Evolutionary conservation across 805 yeast species (phyloP).

Genomic region (Cyberlindnera lachancei): DNA sequence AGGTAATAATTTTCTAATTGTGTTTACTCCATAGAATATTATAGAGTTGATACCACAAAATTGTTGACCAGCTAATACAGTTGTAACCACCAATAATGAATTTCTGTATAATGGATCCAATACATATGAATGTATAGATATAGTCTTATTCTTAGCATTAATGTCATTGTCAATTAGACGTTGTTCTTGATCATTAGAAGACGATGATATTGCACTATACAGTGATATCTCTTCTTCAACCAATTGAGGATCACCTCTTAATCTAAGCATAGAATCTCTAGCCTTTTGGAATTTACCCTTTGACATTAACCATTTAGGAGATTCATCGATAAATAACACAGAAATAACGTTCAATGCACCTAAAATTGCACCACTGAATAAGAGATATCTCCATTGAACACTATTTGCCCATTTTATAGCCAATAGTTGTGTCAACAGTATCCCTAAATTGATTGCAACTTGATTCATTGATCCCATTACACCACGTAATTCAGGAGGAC

Average conservation of each 20-base stretch:
- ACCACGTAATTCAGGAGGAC: slow-evolving; percentile 67
- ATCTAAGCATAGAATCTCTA: slow-evolving; percentile 24
- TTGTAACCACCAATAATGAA: slow-evolving; percentile 59
- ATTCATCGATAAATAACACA: slow-evolving; percentile 49
- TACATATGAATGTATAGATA: slow-evolving; percentile 38
- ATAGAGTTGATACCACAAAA: slow-evolving; percentile 90
- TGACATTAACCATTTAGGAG: slow-evolving; percentile 74
- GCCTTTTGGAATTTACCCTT: slow-evolving; percentile 41
- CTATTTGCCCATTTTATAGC: slow-evolving; percentile 64
- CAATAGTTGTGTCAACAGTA: slow-evolving; percentile 66
- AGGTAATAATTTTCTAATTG: slow-evolving; percentile 68
- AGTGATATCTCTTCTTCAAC: slow-evolving; percentile 15
- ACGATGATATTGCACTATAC: slow-evolving; percentile 3
- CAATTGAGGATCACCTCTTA: slow-evolving; percentile 27
- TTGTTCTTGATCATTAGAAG: slow-evolving; percentile 3
- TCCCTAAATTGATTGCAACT: slow-evolving; percentile 79
- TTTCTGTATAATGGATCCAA: slow-evolving; percentile 42
- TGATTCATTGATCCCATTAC: slow-evolving; percentile 86
- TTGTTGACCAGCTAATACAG: slow-evolving; percentile 79
- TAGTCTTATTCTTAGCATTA: background rate
- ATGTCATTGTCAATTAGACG: slow-evolving; percentile 1
- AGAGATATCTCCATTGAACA: slow-evolving; percentile 63
- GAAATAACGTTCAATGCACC: slow-evolving; percentile 42
- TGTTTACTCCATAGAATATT: slow-evolving; percentile 86
- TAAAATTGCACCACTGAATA: slow-evolving; percentile 52